Conservation (phyloP, 2,329 filamentous ascomycete species). For the Fusarium pseudonygamai region DNA sequence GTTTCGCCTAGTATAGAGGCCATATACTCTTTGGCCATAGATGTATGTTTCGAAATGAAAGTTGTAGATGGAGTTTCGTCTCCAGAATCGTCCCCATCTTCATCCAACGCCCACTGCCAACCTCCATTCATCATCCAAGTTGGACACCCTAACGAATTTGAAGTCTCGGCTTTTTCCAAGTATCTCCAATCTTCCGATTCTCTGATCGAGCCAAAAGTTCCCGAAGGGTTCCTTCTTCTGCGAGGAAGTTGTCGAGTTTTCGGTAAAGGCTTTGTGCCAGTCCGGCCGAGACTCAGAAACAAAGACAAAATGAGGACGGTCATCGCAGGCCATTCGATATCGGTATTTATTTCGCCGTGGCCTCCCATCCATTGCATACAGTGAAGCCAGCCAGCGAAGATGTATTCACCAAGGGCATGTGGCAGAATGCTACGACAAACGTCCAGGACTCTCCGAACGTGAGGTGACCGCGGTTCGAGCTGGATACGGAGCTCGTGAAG, state of each 20-base stretch:
- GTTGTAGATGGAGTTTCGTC: conserved; percentile 40
- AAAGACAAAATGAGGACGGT: conserved; percentile 71
- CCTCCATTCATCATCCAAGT: conserved; percentile 68
- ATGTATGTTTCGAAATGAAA: conserved; percentile 63
- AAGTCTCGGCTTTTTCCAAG: conserved; percentile 57
- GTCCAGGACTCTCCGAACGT: conserved; percentile 69
- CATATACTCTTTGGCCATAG: conserved; percentile 72
- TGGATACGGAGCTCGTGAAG: conserved; percentile 74
- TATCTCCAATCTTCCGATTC: conserved; percentile 58
- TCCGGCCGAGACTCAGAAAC: conserved; percentile 67
- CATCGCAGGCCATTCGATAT: conserved; percentile 76
- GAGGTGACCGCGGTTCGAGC: conserved; percentile 70
- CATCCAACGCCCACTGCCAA: conserved; percentile 78
- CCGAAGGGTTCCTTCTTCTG: conserved; percentile 47
- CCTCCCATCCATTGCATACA: conserved; percentile 73
- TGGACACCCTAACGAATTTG: conserved; percentile 60
- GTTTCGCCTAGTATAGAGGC: conserved; percentile 65
- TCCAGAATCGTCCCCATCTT: conserved; percentile 52
- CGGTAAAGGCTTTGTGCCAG: conserved; percentile 40
- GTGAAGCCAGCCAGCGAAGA: conserved; percentile 79
- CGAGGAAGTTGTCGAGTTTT: conserved; percentile 44
- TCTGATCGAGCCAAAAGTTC: conserved; percentile 49
- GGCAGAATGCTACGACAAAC: conserved; percentile 72
- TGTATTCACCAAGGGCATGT: conserved; percentile 64
- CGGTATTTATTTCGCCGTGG: conserved; percentile 56